These are phyloP conservation scores for Paraleonurus japonicus DNA, from an alignment of 257 asterid genomes.

Conservation along the genomic window DNA sequence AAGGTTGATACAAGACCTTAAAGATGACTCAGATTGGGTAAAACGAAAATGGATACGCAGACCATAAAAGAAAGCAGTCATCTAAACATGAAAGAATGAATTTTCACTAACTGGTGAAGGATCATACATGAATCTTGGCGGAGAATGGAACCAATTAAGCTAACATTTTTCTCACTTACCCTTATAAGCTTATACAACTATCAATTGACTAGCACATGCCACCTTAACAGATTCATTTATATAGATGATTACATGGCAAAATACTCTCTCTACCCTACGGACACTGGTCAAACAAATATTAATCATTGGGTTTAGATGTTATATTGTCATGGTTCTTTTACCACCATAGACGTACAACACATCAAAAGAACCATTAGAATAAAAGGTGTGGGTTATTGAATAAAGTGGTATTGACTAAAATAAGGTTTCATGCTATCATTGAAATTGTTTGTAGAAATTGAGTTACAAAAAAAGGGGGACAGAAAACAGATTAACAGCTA, in stretches of 20 bases:
- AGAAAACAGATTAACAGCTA: background rate
- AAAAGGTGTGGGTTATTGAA: background rate
- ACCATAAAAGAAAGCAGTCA: background rate
- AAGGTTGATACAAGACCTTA: background rate
- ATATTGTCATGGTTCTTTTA: background rate
- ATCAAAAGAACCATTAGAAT: conserved; percentile 2
- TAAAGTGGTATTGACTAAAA: background rate
- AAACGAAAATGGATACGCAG: background rate
- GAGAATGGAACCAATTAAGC: background rate
- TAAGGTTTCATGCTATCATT: background rate
- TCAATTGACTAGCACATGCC: background rate
- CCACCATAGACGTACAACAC: background rate
- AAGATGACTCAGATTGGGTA: background rate
- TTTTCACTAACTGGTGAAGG: background rate
- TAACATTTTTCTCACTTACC: background rate
- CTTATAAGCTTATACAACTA: background rate
- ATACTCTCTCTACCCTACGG: background rate
- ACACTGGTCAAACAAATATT: background rate
- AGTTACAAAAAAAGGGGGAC: background rate
- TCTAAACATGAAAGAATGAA: background rate
- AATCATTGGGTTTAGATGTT: background rate
- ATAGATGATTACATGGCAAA: background rate
- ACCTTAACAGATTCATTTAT: background rate
- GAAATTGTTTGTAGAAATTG: background rate
- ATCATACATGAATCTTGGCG: background rate